Percentiles rank a stretch among this genome's conserved stretches.
Conservation (phyloP, 306 rosid species). For the Quercus parvula region DNA sequence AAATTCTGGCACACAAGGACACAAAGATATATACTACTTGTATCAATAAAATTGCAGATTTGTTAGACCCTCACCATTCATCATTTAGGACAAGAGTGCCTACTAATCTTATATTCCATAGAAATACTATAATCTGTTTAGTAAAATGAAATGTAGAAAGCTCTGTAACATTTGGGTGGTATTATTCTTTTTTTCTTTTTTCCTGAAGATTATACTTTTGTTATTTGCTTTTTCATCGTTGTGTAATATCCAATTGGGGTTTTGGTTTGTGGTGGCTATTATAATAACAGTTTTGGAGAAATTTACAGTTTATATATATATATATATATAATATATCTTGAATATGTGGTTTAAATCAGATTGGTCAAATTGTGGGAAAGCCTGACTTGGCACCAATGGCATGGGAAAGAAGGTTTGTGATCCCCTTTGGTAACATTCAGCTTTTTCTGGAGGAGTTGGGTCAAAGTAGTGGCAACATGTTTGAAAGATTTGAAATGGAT, state of each 20-base stretch:
- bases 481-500: conserved; percentile 61
- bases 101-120: no score
- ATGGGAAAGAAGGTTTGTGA: conserved; percentile 91
- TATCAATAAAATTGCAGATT: no score
- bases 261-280: background rate
- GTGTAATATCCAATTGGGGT: background rate
- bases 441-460: conserved; percentile 73
- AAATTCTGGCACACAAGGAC: no score
- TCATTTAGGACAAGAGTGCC: no score
- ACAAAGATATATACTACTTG: no score
- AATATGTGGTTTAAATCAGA: conserved; percentile 38
- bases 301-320: background rate
- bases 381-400: conserved; percentile 98
- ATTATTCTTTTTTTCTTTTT: background rate
- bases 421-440: conserved; percentile 59
- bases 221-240: background rate
- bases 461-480: conserved; percentile 51
- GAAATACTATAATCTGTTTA: no score
- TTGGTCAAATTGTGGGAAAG: conserved; percentile 92
- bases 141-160: no score
- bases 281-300: background rate
- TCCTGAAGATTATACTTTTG: background rate
- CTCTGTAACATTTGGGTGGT: background rate
- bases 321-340: background rate
- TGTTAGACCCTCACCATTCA: no score